These are phyloP conservation scores for Dentiscutata heterogama DNA, from an alignment of 371 early-diverging fungal species.

Conservation along the genomic window DNA sequence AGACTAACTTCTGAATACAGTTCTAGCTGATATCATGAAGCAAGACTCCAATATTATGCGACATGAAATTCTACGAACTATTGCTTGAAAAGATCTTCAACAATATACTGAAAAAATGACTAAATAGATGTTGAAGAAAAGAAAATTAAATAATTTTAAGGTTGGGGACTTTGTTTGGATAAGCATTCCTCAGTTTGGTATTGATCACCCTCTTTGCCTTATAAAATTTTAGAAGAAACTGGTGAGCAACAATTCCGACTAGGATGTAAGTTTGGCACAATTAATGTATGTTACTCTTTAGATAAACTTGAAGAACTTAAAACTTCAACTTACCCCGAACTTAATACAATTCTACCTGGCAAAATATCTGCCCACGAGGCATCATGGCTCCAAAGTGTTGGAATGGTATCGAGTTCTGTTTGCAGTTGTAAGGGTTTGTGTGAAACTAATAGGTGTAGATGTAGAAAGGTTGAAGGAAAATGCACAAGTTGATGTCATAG, in stretches of 20 bases:
- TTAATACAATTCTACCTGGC: neutral
- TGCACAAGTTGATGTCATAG: constrained; percentile 1
- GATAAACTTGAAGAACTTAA: neutral
- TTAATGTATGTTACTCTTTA: no score
- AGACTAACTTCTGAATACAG: neutral
- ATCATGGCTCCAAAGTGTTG: constrained; percentile 5
- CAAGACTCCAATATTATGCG: no score
- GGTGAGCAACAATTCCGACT: no score
- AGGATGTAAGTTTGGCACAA: constrained; percentile 3
- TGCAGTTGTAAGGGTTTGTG: constrained; percentile 8
- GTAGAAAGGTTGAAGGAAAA: neutral
- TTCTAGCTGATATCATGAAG: no score
- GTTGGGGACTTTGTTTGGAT: constrained; percentile 5
- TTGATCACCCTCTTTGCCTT: neutral
- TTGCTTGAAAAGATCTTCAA: no score
- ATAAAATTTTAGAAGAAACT: constrained; percentile 28
- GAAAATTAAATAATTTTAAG: neutral
- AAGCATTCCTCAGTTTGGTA: neutral
- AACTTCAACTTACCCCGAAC: neutral
- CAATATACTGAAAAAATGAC: neutral
- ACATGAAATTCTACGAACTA: constrained; percentile 3
- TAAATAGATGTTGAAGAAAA: constrained; percentile 10
- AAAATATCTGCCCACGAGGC: constrained; percentile 26
- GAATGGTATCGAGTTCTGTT: no score
- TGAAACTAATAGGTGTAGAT: neutral